Conservation (phyloP, 139 green algal species). For the Chlamydomonas schloesseri region DNA sequence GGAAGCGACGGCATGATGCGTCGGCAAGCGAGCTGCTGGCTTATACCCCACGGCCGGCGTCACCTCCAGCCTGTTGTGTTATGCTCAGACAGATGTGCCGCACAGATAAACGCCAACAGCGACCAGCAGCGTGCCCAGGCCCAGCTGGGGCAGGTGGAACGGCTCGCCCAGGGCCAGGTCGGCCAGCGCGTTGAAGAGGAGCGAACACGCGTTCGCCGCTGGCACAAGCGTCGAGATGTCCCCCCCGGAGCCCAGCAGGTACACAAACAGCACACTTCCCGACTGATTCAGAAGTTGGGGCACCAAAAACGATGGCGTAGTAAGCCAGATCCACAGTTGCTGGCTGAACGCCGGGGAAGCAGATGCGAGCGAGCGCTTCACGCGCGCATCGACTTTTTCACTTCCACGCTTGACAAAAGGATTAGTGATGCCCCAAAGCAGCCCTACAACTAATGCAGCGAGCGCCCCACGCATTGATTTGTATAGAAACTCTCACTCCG, state of each 20-base stretch:
- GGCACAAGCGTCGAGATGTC: constrained; percentile 72
- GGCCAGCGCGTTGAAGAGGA: constrained; percentile 72
- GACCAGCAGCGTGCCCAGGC: constrained; percentile 67
- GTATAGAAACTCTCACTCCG: too few species aligned
- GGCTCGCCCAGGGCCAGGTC: constrained; percentile 76
- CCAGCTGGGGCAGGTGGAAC: constrained; percentile 44
- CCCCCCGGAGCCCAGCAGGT: constrained; percentile 50
- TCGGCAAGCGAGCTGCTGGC: too few species aligned
- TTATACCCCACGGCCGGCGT: too few species aligned
- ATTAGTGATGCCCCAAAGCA: constrained; percentile 78
- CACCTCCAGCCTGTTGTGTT: not conserved
- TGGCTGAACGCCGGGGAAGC: too few species aligned
- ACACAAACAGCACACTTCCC: constrained; percentile 68
- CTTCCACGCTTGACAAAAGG: constrained; percentile 70
- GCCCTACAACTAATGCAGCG: constrained; percentile 57
- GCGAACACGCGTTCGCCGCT: constrained; percentile 75
- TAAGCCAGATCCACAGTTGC: constrained; percentile 1
- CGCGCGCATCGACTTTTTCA: constrained; percentile 7
- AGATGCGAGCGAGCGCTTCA: too few species aligned
- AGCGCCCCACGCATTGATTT: not conserved
- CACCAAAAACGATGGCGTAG: constrained; percentile 45
- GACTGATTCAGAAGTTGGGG: constrained; percentile 63
- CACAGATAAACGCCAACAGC: constrained; percentile 76
- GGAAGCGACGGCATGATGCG: not conserved
- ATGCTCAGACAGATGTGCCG: not conserved